phyloP scores from a whole-genome alignment of 192 early-diverging fungal species.

The Coemansia furcata region DNA sequence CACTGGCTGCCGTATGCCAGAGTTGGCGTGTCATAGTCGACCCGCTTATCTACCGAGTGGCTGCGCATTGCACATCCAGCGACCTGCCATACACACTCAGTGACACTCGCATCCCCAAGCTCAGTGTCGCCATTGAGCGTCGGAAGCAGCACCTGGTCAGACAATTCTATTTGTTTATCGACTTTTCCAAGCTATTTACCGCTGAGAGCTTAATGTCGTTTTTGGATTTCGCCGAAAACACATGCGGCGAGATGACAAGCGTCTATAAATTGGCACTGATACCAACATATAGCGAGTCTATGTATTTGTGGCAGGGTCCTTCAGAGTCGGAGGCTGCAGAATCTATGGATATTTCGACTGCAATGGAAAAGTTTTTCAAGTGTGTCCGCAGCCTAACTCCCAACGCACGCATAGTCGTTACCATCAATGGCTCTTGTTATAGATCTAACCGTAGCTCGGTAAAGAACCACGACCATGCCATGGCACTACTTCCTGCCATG shows the following conservation, averaged over 20 bases:
- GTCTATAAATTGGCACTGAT: background rate
- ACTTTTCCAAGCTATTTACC: background rate
- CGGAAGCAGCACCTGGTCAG: constrained; percentile 8
- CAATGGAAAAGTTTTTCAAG: background rate
- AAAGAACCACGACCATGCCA: background rate
- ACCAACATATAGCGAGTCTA: background rate
- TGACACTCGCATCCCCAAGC: background rate
- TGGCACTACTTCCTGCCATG: constrained; percentile 5
- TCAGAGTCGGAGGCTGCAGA: background rate
- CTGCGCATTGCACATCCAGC: background rate
- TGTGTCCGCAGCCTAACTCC: background rate
- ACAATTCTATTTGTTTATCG: constrained; percentile 12
- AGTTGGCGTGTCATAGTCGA: constrained; percentile 17
- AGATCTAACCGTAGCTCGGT: background rate
- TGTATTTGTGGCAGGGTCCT: background rate
- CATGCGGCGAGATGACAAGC: background rate
- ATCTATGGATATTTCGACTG: background rate
- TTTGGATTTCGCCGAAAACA: background rate
- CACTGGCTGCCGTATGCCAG: constrained; percentile 12
- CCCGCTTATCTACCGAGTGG: constrained; percentile 17
- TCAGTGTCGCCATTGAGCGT: constrained; percentile 1
- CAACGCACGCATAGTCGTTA: constrained; percentile 1
- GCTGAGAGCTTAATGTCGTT: background rate
- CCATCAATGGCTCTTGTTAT: background rate
- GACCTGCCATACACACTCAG: background rate